Base-by-base conservation (phyloP, 257 asterid genomes). In the Perilla frutescens region DNA sequence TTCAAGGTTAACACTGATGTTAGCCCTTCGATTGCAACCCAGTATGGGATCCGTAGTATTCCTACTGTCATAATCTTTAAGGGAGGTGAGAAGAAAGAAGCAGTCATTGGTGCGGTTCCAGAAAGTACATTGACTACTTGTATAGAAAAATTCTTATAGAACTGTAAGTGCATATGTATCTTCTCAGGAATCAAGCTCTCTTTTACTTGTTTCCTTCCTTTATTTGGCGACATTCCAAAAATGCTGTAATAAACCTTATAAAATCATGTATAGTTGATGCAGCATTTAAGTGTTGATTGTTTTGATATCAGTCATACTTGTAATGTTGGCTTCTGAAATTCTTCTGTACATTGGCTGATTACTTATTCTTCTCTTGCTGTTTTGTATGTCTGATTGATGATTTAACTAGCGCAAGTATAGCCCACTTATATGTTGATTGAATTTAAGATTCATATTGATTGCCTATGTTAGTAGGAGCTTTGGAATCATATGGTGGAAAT, bases 1-100 rank as follows among this genome's bases (percentile, higher is more conserved):
- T 91, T 68, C 93, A 91, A 94, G 87, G 90, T 94, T 5, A 91
- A 94, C 76, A 94, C 98, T 0, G 98, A 94, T 20, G 97, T 86
- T 29, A 58, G 87, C 85, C 94, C 97, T 37, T 41, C 87, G 2
- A 90, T 87, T 37, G 98, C 98, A 7, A 87, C 93, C 7, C 75
- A 84, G 47, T 94, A 88, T 76, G 98, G 96, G 15, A 91, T 94
- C 71, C 88, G 96, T 20, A 94, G 98, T 84, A 94, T 94, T 71
- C 98, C 98, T 37, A 94, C 98, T 0, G 97, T 94, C 75, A 83
- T 91, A 66, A 81, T 93, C 66, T 93, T 93, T 71, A 89, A 85
- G 87, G 66, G 74, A 1, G 98, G 98, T 55, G 96, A 91, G 86
- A 93, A 93, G 88, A 93, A 88, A 73, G 98, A 93, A 6, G 89